Evolutionary conservation across 225 moss, liverwort and hornwort species (phyloP).

Genomic region (Pseudoscleropodium purum): DNA sequence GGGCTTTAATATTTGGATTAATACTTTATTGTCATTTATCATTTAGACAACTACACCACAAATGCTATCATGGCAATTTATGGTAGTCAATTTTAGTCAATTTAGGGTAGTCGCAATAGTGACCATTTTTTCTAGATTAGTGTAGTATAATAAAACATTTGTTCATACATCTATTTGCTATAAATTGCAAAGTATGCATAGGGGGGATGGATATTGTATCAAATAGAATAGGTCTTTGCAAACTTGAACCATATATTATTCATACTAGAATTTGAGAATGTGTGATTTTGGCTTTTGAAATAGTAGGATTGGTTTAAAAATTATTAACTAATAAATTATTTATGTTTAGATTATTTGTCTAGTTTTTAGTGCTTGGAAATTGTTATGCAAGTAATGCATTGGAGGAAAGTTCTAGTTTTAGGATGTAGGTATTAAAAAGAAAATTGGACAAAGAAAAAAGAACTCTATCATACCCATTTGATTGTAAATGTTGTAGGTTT

Average conservation of each 20-base stretch:
- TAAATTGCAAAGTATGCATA: neutral
- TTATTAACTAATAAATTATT: neutral
- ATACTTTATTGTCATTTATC: too few species aligned
- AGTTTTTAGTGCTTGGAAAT: neutral
- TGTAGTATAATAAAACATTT: accelerated
- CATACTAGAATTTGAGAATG: neutral
- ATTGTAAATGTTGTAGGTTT: too few species aligned
- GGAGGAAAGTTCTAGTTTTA: accelerated
- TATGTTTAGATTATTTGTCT: neutral
- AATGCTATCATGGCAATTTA: too few species aligned
- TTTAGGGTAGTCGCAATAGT: too few species aligned
- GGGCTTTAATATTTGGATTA: neutral
- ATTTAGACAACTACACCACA: too few species aligned
- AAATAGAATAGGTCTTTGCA: neutral
- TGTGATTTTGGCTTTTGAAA: neutral
- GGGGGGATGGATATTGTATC: accelerated
- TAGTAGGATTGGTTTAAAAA: neutral
- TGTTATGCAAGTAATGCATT: neutral
- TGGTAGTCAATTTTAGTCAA: too few species aligned
- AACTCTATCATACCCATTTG: too few species aligned
- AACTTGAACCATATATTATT: neutral
- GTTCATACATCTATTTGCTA: too few species aligned
- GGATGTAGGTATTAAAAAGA: neutral
- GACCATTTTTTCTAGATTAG: neutral
- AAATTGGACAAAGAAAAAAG: too few species aligned